Evolutionary conservation across 768 basidiomycete species (phyloP).

Genomic region (Kwoniella pini): DNA sequence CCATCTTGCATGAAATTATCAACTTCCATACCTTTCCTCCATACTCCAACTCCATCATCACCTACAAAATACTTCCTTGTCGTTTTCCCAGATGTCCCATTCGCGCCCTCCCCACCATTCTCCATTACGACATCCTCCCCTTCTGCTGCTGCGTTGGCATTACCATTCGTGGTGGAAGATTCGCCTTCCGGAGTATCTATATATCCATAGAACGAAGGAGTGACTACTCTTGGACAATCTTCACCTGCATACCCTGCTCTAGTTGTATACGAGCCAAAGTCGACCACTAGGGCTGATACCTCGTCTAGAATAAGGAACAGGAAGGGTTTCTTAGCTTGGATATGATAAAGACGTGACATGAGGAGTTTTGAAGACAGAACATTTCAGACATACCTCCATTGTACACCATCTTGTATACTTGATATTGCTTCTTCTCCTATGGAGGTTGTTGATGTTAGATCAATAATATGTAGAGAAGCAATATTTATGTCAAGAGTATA

Average conservation of each 20-base stretch:
- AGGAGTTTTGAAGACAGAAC: too few species aligned
- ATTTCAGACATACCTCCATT: conserved; percentile 48
- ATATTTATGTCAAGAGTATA: too few species aligned
- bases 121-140: conserved; percentile 18
- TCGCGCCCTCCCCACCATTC: conserved; percentile 48
- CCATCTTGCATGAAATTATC: conserved; percentile 80
- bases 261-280: conserved; percentile 85
- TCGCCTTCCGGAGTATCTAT: conserved; percentile 47
- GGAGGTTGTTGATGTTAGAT: too few species aligned
- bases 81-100: neutral
- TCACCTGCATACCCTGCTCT: conserved; percentile 98
- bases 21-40: conserved; percentile 87
- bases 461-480: too few species aligned
- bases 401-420: conserved; percentile 51
- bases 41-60: conserved; percentile 82
- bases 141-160: conserved; percentile 42
- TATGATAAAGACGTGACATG: too few species aligned
- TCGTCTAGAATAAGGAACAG: conserved; percentile 64
- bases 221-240: conserved; percentile 87
- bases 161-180: neutral
- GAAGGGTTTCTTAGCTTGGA: neutral
- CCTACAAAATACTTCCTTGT: conserved; percentile 68
- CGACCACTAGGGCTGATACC: conserved; percentile 93
- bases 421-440: too few species aligned
- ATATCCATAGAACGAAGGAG: conserved; percentile 87